Evolutionary conservation across 2,329 filamentous ascomycete species (phyloP), one percentile per base, ranked within the genome.

Genomic region (Ophiocordyceps polyrhachis-furcata): DNA sequence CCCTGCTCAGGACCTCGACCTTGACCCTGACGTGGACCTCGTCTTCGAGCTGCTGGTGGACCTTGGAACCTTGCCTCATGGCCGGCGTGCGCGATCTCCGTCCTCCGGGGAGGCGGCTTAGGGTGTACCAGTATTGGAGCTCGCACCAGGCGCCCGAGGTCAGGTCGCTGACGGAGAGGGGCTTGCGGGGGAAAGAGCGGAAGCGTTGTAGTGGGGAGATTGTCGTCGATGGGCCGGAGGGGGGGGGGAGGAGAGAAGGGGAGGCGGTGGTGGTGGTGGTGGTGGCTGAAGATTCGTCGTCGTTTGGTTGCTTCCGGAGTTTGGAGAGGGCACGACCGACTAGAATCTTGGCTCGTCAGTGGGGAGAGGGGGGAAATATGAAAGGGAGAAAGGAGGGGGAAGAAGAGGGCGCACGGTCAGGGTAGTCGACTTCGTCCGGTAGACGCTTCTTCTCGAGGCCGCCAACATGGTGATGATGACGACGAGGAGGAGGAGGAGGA

Each of bases 111-210:
- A 75, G 76, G 45, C 76, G 79, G 3, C 79, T 83, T 45, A 98
- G 70, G 0, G 78, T 84, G 62, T 93, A 95, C 69, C 79, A 87
- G 55, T 94, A 93, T 59, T 96, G 88, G 47, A 96, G 61, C 61
- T 98, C 89, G 59, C 91, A 98, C 91, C 91, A 98, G 8, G 88
- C 81, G 2, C 88, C 88, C 1, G 85, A 82, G 0, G 88, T 77
- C 21, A 96, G 65, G 59, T 98, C 91, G 2, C 84, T 87, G 1
- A 96, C 91, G 0, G 83, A 86, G 8, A 96, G 70, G 0, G 83
- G 77, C 56, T 85, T 89, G 55, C 72, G 80, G 0, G 85, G 85
- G 46, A 73, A 79, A 1, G 76, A 77, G 35, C 88, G 80, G 54
- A 93, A 94, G 31, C 82, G 76, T 49, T 86, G 72, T 2, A 95